These are phyloP conservation scores for Passiflora organensis DNA, from an alignment of 345 rosid species.

Conservation along the genomic window DNA sequence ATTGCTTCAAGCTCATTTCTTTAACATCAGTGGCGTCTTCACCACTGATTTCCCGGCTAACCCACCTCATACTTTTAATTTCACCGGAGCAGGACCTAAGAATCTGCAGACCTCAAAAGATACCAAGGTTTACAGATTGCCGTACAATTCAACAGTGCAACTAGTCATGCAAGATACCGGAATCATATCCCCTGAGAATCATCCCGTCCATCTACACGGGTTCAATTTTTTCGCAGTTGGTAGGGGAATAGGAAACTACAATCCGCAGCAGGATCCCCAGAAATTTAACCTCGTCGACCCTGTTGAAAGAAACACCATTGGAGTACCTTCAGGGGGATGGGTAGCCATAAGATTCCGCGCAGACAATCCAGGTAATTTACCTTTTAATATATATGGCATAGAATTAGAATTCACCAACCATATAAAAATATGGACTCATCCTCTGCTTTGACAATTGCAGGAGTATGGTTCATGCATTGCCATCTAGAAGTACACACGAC, in stretches of 20 bases:
- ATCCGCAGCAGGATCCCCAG: slow-evolving; percentile 27
- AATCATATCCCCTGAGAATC: slow-evolving; percentile 33
- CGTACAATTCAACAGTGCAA: slow-evolving; percentile 33
- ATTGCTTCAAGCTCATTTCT: too few species aligned
- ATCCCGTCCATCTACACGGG: slow-evolving; percentile 38
- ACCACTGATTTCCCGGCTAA: slow-evolving; percentile 35
- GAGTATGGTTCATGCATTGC: slow-evolving; percentile 99
- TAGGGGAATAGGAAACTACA: slow-evolving; percentile 29
- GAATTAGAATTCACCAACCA: too few species aligned
- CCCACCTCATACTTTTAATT: slow-evolving; percentile 28
- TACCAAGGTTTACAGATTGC: slow-evolving; percentile 29
- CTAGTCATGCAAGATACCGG: slow-evolving; percentile 42
- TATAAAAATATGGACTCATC: too few species aligned
- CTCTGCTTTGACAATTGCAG: slow-evolving; percentile 27
- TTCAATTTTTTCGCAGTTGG: slow-evolving; percentile 38
- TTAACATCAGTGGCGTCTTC: slow-evolving; percentile 36
- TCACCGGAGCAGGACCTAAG: slow-evolving; percentile 16
- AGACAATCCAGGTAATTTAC: slow-evolving; percentile 66
- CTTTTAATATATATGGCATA: too few species aligned
- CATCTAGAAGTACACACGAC: too few species aligned
- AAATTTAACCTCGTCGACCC: slow-evolving; percentile 62
- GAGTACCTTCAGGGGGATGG: slow-evolving; percentile 81
- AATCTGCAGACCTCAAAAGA: slow-evolving; percentile 25
- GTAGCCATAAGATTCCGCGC: too few species aligned
- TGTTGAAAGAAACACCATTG: slow-evolving; percentile 67